Evolutionary conservation across 768 basidiomycete species (phyloP).

Genomic region (Lactarius pseudohatsudake): DNA sequence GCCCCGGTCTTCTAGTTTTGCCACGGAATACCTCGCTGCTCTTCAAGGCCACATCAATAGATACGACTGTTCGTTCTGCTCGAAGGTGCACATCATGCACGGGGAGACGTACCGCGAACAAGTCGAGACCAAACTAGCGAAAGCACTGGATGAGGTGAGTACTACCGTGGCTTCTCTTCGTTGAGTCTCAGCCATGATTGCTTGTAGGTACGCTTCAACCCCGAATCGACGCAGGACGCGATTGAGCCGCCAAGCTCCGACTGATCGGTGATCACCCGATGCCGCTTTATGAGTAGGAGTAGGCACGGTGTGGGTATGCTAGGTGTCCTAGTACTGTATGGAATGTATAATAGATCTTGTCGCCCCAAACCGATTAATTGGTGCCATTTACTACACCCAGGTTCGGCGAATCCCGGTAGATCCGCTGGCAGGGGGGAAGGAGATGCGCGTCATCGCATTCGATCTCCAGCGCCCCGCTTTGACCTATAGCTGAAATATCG

Average conservation of each 20-base stretch:
- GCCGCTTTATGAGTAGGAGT: not conserved
- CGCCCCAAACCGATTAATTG: not conserved
- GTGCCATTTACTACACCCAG: not conserved
- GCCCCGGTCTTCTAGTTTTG: not conserved
- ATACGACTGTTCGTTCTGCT: constrained; percentile 9
- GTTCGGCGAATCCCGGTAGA: not conserved
- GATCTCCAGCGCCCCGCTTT: not conserved
- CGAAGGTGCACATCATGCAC: constrained; percentile 13
- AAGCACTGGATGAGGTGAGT: constrained; percentile 14
- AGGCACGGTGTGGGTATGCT: not conserved
- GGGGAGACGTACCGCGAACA: constrained; percentile 7
- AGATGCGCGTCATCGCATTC: too few species aligned
- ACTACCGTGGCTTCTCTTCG: not conserved
- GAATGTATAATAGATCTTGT: not conserved
- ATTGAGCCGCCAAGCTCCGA: not conserved
- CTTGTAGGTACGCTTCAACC: constrained; percentile 4
- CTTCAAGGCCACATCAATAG: constrained; percentile 5
- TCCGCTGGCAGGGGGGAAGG: not conserved
- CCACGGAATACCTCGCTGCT: constrained; percentile 5
- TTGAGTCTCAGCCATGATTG: not conserved
- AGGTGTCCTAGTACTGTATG: not conserved
- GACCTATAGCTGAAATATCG: not conserved
- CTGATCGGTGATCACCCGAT: not conserved
- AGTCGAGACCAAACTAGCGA: not conserved
- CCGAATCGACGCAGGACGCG: not conserved